Conservation (phyloP, 768 basidiomycete species). For the Russula sp. region DNA sequence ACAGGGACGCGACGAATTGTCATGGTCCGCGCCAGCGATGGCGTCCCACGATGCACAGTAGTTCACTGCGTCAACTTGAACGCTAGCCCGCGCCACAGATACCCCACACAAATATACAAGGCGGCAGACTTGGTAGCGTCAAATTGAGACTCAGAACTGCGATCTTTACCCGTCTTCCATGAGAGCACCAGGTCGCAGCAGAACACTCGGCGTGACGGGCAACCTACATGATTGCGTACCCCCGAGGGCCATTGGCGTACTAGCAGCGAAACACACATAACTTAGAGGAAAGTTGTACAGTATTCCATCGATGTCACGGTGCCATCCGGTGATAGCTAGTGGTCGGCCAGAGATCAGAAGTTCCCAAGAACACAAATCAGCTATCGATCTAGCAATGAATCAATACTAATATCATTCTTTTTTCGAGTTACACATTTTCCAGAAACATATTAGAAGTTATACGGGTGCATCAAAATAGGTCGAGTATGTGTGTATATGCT, state of each 20-base stretch:
- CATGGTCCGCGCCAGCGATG: too few relatives aligned
- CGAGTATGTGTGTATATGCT: not conserved
- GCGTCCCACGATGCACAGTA: too few relatives aligned
- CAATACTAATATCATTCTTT: not conserved
- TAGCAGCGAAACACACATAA: not conserved
- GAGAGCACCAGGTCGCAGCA: too few relatives aligned
- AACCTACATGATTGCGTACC: not conserved
- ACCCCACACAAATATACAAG: too few relatives aligned
- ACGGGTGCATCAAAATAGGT: not conserved
- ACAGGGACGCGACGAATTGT: not conserved
- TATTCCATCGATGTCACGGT: not conserved
- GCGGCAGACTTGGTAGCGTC: too few relatives aligned
- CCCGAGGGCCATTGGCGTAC: not conserved
- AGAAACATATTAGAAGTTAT: slow-evolving; percentile 28
- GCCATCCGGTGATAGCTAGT: not conserved
- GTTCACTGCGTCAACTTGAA: too few relatives aligned
- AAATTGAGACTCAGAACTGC: too few relatives aligned
- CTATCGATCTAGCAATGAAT: not conserved
- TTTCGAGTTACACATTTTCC: slow-evolving; percentile 32
- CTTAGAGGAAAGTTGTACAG: not conserved
- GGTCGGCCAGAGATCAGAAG: not conserved
- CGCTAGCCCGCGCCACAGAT: too few relatives aligned
- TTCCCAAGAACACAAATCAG: not conserved
- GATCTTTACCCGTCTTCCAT: too few relatives aligned
- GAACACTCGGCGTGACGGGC: too few relatives aligned